Percentiles rank a stretch among this genome's conserved stretches.
phyloP scores from a whole-genome alignment of 257 asterid species.

The Jacaranda copaia region DNA sequence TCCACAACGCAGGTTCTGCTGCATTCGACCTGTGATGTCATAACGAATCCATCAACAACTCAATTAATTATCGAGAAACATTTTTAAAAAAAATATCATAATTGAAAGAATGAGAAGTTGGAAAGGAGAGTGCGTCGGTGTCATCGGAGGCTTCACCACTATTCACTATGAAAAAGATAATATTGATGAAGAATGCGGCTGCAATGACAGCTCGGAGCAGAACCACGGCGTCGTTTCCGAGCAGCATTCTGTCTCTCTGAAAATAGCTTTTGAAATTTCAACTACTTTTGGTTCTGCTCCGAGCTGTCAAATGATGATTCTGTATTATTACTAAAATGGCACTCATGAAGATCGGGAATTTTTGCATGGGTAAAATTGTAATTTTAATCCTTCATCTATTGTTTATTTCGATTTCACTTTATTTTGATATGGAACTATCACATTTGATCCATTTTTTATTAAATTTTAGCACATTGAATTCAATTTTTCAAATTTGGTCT shows the following conservation, averaged over 20 bases:
- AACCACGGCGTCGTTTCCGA: conserved; percentile 9
- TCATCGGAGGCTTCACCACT: conserved; percentile 40
- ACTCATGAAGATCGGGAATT: not conserved
- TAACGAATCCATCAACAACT: not conserved
- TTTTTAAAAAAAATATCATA: too few species aligned
- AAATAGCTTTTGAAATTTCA: not conserved
- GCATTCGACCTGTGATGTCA: conserved; percentile 43
- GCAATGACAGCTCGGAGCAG: not conserved
- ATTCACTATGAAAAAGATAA: conserved; percentile 23
- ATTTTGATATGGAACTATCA: too few species aligned
- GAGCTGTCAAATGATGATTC: too few species aligned
- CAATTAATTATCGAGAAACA: not conserved
- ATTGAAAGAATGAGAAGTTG: not conserved
- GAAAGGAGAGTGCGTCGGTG: conserved; percentile 40
- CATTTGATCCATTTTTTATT: too few species aligned
- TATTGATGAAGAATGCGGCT: conserved; percentile 22
- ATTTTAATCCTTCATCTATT: too few species aligned
- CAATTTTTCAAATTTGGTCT: too few species aligned
- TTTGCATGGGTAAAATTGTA: too few species aligned
- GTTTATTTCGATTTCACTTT: too few species aligned
- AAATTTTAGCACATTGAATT: too few species aligned
- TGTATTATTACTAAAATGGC: conserved; percentile 8
- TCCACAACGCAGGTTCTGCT: conserved; percentile 63
- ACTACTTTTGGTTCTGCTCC: too few species aligned
- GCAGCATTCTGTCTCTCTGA: not conserved